Evolutionary conservation across 169 alveolate genomes (phyloP).

Genomic region (Plasmodium sp.): DNA sequence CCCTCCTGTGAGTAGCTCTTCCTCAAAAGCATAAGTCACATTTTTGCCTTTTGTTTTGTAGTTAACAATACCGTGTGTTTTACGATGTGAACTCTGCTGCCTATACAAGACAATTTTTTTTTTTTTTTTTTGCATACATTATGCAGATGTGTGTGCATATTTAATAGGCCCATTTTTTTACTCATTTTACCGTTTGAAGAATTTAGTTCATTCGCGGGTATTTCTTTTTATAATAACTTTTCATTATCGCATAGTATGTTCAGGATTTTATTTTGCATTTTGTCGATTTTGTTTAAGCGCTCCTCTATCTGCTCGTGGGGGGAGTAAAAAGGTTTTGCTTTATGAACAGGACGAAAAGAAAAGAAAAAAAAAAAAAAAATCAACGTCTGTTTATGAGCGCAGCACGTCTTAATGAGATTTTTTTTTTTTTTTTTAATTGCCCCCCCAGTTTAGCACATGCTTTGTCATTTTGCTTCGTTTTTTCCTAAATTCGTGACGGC

Average conservation of each 20-base stretch:
- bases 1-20: not conserved
- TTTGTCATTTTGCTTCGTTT: not conserved
- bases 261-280: conserved; percentile 42
- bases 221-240: conserved; percentile 44
- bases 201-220: not conserved
- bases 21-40: not conserved
- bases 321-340: not conserved
- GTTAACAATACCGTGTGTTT: not conserved
- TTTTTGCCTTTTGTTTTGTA: not conserved
- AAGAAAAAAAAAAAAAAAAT: not conserved
- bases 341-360: not conserved
- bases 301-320: conserved; percentile 34
- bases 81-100: not conserved
- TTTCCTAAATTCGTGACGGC: not conserved
- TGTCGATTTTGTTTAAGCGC: conserved; percentile 27
- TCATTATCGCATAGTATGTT: conserved; percentile 39
- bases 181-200: not conserved
- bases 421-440: not conserved
- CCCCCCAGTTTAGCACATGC: not conserved
- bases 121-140: not conserved
- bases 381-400: not conserved
- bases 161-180: not conserved
- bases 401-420: not conserved
- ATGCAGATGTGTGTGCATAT: not conserved
- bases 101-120: not conserved